Conservation (phyloP, 2,329 filamentous ascomycete species). For the Aspergillus texensis region DNA sequence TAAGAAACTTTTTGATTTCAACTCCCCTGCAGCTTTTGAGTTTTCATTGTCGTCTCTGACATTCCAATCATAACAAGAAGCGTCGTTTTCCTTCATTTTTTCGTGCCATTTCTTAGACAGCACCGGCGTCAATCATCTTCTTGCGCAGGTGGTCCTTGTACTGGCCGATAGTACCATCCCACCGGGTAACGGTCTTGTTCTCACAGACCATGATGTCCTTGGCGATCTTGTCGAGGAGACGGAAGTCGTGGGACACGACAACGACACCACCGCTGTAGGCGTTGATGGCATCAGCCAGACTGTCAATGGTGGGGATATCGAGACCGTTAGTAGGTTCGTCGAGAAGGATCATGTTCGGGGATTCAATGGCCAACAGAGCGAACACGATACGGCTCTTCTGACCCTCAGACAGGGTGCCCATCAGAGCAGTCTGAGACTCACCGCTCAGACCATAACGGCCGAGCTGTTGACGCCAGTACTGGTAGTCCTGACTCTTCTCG, state of each 20-base stretch:
- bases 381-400: conserved; percentile 99
- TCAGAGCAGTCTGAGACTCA: conserved; percentile 92
- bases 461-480: conserved; percentile 98
- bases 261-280: conserved; percentile 95
- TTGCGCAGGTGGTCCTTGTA: conserved; percentile 99
- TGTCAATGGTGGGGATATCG: conserved; percentile 98
- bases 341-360: conserved; percentile 95
- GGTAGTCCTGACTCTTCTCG: conserved; percentile 90
- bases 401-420: conserved; percentile 96
- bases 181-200: conserved; percentile 88
- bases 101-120: conserved; percentile 63
- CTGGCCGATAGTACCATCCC: conserved; percentile 85
- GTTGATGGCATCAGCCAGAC: conserved; percentile 95
- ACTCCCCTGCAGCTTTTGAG: conserved; percentile 16
- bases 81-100: conserved; percentile 1
- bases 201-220: conserved; percentile 99
- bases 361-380: conserved; percentile 89
- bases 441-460: conserved; percentile 92
- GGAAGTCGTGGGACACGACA: conserved; percentile 98
- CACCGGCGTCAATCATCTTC: conserved; percentile 92
- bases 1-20: conserved; percentile 23
- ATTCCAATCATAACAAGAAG: conserved; percentile 35
- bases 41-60: conserved; percentile 30
- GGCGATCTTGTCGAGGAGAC: conserved; percentile 97
- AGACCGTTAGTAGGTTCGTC: conserved; percentile 99